Base-by-base conservation (phyloP, 805 yeast genomes). In the Ogataea minuta region DNA sequence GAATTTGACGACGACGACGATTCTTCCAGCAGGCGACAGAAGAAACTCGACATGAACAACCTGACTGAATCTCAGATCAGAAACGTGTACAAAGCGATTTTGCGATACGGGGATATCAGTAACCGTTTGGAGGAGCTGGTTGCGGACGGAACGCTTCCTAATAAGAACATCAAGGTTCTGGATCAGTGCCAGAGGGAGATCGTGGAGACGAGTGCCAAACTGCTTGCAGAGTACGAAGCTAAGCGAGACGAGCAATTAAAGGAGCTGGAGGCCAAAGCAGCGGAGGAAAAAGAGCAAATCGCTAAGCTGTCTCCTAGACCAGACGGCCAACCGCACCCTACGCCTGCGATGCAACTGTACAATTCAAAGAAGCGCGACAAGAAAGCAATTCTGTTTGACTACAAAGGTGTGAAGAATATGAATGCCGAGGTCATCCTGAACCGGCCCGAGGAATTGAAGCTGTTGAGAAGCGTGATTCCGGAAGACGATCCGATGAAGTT, bases 321-420 rank as follows among this genome's bases (percentile, higher is more conserved):
- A 8, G 64, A 60, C 46, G 53, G 59, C 23, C 32, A 47, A 9
- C 44, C 59, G 7, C 45, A 50, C 35, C 62, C 63, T 46, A 63
- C 57, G 42, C 65, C 43, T 47, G 59, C 49, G 46, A 57, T 46
- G 66, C 66, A 52, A 64, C 68, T 44, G 52, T 54, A 45, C 39
- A 49, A 56, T 66, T 41, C 77, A 30, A 83, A 84, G 56, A 78
- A 82, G 62, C 84, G 81, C 57, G 96, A 90, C 55, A 84, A 87
- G 63, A 87, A 84, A 62, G 97, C 97, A 0, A 82, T 89, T 12
- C 64, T 91, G 33, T 90, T 93, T 61, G 95, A 88, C 49, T 89
- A 82, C 62, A 81, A 81, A 44, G 91, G 89, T 28, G 95, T 90
- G 31, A 85, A 86, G 61, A 83, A 83, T 48, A 67, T 93, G 53